Conservation (phyloP, 129 eudicot genomes). For the Silybum marianum region DNA sequence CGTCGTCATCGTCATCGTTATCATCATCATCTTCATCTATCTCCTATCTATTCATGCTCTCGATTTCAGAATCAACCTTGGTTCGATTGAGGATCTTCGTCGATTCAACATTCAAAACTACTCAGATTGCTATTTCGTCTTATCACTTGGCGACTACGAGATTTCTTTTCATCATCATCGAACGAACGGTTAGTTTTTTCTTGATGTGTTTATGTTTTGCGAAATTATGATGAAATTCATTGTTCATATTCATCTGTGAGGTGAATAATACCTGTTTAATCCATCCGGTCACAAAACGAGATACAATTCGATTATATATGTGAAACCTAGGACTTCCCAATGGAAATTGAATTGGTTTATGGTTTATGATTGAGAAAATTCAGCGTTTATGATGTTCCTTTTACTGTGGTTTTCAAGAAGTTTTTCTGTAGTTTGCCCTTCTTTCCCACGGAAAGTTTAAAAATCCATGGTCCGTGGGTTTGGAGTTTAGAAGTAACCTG, state of each 20-base stretch:
- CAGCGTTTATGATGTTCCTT: neutral
- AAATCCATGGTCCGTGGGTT: neutral
- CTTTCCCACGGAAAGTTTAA: neutral
- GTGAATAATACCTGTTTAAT: neutral
- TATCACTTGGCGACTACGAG: slow-evolving; percentile 9
- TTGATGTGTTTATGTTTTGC: neutral
- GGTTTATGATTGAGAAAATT: neutral
- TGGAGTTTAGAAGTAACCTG: slow-evolving; percentile 1
- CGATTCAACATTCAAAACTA: slow-evolving; percentile 10
- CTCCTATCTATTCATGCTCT: slow-evolving; percentile 19
- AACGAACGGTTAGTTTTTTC: slow-evolving; percentile 21
- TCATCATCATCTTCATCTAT: neutral
- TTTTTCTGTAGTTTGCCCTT: neutral
- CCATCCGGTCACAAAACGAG: neutral
- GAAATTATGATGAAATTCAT: slow-evolving; percentile 8
- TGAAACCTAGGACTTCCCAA: slow-evolving; percentile 10
- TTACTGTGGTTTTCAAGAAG: neutral
- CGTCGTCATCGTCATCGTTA: slow-evolving; percentile 12
- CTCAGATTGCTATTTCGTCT: slow-evolving; percentile 6
- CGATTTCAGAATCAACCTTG: slow-evolving; percentile 26
- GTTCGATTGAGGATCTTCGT: slow-evolving; percentile 16
- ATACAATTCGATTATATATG: slow-evolving; percentile 11
- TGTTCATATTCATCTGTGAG: neutral
- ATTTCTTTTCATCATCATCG: slow-evolving; percentile 13
- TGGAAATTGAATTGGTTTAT: neutral